These are phyloP conservation scores for Podaxis sp. DNA, from an alignment of 768 basidiomycete genomes.

Conservation along the genomic window DNA sequence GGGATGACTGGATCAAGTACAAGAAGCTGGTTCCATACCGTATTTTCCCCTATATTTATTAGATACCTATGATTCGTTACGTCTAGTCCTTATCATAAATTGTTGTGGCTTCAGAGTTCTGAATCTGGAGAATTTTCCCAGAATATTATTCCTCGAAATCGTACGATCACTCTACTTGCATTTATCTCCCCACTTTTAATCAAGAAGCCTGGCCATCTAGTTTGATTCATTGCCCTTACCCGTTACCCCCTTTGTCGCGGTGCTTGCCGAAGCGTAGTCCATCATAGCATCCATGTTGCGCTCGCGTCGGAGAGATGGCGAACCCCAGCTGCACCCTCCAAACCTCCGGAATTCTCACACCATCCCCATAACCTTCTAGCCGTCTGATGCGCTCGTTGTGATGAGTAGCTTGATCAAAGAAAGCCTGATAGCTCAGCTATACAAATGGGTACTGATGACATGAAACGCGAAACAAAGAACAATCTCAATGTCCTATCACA, in stretches of 20 bases:
- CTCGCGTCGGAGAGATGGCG: no score
- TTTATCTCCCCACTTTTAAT: no score
- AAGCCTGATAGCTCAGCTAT: not conserved
- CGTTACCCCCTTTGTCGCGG: no score
- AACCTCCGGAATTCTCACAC: not conserved
- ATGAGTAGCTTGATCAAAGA: not conserved
- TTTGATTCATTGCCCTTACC: no score
- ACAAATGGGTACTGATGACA: not conserved
- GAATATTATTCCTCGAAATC: no score
- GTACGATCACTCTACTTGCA: no score
- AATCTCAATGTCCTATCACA: not conserved
- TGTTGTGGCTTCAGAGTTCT: not conserved
- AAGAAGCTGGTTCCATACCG: conserved; percentile 81
- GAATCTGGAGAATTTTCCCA: no score
- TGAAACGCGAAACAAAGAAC: not conserved
- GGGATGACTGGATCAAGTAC: conserved; percentile 92
- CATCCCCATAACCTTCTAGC: not conserved
- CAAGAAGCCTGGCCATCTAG: no score
- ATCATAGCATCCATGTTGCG: no score
- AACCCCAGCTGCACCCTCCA: no score
- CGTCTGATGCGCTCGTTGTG: not conserved
- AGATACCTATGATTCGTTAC: not conserved
- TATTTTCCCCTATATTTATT: conserved; percentile 86
- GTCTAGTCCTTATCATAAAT: not conserved
- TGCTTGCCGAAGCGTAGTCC: no score